phyloP scores from a whole-genome alignment of 2,329 filamentous ascomycete species.

The Leptographium galeiforme region DNA sequence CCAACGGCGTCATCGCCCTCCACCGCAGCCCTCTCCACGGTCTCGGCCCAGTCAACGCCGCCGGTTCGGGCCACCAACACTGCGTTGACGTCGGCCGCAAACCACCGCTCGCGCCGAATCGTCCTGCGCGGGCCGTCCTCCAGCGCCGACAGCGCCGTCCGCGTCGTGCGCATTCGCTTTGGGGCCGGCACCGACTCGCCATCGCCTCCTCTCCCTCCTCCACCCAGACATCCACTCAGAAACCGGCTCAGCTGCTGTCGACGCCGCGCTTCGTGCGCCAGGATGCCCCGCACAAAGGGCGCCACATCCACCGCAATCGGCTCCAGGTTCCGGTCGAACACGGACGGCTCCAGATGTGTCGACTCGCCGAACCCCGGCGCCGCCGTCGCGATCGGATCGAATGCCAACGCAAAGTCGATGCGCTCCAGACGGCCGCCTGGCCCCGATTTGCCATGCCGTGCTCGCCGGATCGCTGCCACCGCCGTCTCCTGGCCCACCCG shows the following conservation, averaged over 20 bases:
- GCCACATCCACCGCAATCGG: constrained; percentile 66
- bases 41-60: constrained; percentile 16
- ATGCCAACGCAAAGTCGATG: constrained; percentile 42
- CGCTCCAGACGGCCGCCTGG: constrained; percentile 23
- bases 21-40: neutral
- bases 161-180: constrained; percentile 51
- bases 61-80: constrained; percentile 44
- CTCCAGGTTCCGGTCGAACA: constrained; percentile 17
- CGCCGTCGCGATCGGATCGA: constrained; percentile 44
- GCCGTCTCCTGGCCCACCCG: constrained; percentile 20
- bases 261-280: constrained; percentile 58
- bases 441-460: constrained; percentile 15
- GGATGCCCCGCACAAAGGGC: constrained; percentile 79
- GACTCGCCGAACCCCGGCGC: constrained; percentile 18
- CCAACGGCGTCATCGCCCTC: neutral
- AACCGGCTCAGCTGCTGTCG: constrained; percentile 52
- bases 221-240: constrained; percentile 17
- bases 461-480: constrained; percentile 22
- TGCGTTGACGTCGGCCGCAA: constrained; percentile 42
- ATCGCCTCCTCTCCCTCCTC: constrained; percentile 18
- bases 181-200: neutral
- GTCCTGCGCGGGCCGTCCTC: constrained; percentile 51
- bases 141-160: constrained; percentile 54
- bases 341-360: constrained; percentile 48
- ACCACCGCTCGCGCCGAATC: constrained; percentile 56